A percentile compares a stretch with the other conserved stretches of the same genome.
These are phyloP conservation scores for Cutaneotrichosporon cavernicola DNA, from an alignment of 1,284 basidiomycete species.

Conservation along the genomic window DNA sequence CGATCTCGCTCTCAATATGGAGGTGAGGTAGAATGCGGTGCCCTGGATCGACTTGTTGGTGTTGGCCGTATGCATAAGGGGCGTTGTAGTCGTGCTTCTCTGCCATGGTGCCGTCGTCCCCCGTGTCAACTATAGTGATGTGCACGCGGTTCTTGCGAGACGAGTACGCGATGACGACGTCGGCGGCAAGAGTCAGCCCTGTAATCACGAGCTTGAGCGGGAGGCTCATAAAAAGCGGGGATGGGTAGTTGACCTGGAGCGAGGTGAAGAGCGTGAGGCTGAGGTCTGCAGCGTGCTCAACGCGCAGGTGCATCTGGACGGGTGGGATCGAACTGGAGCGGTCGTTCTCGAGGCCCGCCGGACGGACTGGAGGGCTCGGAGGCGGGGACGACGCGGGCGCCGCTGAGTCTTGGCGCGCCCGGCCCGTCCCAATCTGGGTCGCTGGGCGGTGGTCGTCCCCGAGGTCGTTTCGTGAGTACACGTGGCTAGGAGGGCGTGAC, in stretches of 20 bases:
- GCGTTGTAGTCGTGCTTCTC: not conserved
- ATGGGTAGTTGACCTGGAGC: slow-evolving; percentile 93
- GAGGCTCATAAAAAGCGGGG: slow-evolving; percentile 89
- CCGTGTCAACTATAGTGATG: slow-evolving; percentile 72
- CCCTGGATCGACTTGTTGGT: slow-evolving; percentile 60
- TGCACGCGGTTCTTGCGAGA: slow-evolving; percentile 74
- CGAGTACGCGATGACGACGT: slow-evolving; percentile 87
- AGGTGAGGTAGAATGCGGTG: slow-evolving; percentile 85
- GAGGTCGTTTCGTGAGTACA: not conserved
- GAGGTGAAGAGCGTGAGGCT: slow-evolving; percentile 77
- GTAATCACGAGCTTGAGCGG: slow-evolving; percentile 89
- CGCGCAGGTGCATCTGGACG: slow-evolving; percentile 54
- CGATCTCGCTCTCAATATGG: slow-evolving; percentile 93
- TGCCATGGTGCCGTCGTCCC: not conserved
- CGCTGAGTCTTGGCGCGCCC: not conserved
- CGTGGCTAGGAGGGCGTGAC: slow-evolving; percentile 1
- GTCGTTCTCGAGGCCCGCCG: slow-evolving; percentile 24
- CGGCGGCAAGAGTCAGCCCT: slow-evolving; percentile 79
- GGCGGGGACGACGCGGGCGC: slow-evolving; percentile 22
- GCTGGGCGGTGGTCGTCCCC: not conserved
- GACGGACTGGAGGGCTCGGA: slow-evolving; percentile 38
- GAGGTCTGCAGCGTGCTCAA: slow-evolving; percentile 54
- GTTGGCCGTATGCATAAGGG: slow-evolving; percentile 4
- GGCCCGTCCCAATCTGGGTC: slow-evolving; percentile 1
- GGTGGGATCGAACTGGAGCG: slow-evolving; percentile 38